A percentile compares a stretch with the other conserved stretches of the same genome.
Evolutionary conservation across 495 filamentous ascomycete species (phyloP).

Genomic region (Penicillium subrubescens): DNA sequence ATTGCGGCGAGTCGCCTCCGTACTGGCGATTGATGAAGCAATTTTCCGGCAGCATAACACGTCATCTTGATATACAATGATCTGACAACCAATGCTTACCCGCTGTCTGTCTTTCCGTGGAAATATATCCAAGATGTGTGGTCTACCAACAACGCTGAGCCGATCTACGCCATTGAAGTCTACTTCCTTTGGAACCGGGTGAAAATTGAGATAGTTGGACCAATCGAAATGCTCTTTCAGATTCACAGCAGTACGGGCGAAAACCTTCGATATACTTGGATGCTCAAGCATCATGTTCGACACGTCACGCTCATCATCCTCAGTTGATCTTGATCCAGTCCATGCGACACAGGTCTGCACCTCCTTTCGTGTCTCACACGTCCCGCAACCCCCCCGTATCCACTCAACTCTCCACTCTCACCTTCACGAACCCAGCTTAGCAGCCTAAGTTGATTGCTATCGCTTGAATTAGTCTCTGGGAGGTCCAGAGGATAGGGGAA

Average conservation of each 20-base stretch:
- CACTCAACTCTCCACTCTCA: not conserved
- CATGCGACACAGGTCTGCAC: not conserved
- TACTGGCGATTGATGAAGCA: not conserved
- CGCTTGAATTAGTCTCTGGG: constrained; percentile 9
- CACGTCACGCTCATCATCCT: not conserved
- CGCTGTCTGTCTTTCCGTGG: not conserved
- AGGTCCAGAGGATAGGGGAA: not conserved
- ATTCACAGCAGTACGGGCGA: not conserved
- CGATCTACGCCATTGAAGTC: not conserved
- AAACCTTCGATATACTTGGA: not conserved
- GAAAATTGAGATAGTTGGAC: not conserved
- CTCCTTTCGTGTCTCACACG: not conserved
- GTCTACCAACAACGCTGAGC: not conserved
- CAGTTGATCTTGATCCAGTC: not conserved
- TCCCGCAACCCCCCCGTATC: not conserved
- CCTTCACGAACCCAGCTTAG: not conserved
- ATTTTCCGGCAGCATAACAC: not conserved
- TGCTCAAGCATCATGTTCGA: not conserved
- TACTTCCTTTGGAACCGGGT: not conserved
- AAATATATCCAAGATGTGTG: not conserved
- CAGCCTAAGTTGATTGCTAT: constrained; percentile 31
- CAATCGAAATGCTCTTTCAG: not conserved
- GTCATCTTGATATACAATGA: not conserved
- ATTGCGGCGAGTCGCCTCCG: not conserved
- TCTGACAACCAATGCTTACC: not conserved